These are phyloP conservation scores for Metarhizium sp. DNA, from an alignment of 2,329 filamentous ascomycete genomes.

Conservation along the genomic window DNA sequence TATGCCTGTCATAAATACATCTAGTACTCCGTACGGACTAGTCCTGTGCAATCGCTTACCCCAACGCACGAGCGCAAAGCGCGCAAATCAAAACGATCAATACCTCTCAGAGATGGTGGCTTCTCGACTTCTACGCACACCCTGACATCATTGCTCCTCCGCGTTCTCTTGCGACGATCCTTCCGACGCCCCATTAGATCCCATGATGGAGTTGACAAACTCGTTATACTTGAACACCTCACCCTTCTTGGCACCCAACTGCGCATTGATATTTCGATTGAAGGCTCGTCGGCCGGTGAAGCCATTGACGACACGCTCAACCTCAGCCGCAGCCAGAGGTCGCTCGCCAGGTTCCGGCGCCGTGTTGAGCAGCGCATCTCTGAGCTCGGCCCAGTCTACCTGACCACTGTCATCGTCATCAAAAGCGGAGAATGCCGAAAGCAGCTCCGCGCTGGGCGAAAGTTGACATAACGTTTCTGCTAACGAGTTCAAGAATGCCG, in stretches of 20 bases:
- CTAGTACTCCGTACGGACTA: not conserved
- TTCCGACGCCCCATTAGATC: constrained; percentile 33
- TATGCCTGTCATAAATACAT: not conserved
- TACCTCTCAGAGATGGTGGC: not conserved
- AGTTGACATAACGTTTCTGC: constrained; percentile 65
- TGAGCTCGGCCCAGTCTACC: constrained; percentile 73
- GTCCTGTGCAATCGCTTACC: too few relatives aligned
- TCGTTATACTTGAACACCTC: constrained; percentile 94
- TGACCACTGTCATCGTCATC: constrained; percentile 94
- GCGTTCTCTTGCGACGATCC: constrained; percentile 17
- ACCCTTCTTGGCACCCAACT: constrained; percentile 53
- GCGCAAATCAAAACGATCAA: not conserved
- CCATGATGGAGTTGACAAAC: constrained; percentile 66
- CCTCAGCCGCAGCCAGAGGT: constrained; percentile 58
- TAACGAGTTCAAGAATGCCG: constrained; percentile 75
- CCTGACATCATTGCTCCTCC: constrained; percentile 14
- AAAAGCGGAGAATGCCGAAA: constrained; percentile 88
- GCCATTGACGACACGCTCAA: constrained; percentile 78
- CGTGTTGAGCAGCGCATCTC: constrained; percentile 74
- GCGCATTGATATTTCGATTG: constrained; percentile 48
- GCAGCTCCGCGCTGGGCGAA: constrained; percentile 68
- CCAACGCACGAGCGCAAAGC: not conserved
- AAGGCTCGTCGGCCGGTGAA: constrained; percentile 82
- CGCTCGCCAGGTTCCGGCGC: constrained; percentile 64
- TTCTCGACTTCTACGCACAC: not conserved